phyloP scores from a whole-genome alignment of 805 yeast genomes.

The Ogataea sp. region DNA sequence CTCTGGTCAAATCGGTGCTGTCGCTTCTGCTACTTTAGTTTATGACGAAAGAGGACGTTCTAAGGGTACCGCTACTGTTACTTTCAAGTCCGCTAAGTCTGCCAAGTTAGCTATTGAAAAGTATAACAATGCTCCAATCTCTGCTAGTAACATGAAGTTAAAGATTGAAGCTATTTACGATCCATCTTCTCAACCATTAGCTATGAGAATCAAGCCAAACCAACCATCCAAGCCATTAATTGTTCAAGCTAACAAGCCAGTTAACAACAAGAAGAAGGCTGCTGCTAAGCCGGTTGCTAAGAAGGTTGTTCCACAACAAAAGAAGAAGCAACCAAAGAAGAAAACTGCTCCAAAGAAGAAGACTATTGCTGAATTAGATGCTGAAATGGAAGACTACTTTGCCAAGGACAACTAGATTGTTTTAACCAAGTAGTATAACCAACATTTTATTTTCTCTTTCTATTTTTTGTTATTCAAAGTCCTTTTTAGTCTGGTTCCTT shows the following conservation, averaged over 20 bases:
- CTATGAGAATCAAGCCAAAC: constrained; percentile 64
- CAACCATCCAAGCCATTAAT: too few relatives aligned
- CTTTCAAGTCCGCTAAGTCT: constrained; percentile 58
- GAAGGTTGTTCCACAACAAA: constrained; percentile 2
- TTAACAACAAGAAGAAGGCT: constrained; percentile 4
- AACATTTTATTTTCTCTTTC: neutral
- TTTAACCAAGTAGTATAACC: neutral
- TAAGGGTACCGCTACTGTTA: constrained; percentile 84
- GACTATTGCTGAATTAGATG: constrained; percentile 89
- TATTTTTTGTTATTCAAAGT: neutral
- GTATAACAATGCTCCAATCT: constrained; percentile 91
- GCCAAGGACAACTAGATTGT: constrained; percentile 29
- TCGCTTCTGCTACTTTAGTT: constrained; percentile 57
- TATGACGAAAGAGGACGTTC: constrained; percentile 87
- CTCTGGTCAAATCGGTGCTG: constrained; percentile 80
- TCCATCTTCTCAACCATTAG: constrained; percentile 68
- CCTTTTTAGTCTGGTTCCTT: neutral
- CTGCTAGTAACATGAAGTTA: constrained; percentile 72
- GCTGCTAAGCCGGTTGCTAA: constrained; percentile 11
- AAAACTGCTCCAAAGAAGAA: constrained; percentile 43
- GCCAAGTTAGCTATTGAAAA: constrained; percentile 76
- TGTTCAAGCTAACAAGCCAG: constrained; percentile 6
- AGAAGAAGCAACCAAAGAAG: constrained; percentile 16
- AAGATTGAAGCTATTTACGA: constrained; percentile 78
- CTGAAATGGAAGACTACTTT: constrained; percentile 96